Evolutionary conservation across 2,329 filamentous ascomycete genomes (phyloP), one percentile per base, ranked within the genome.

Genomic region (Colletotrichum paranaense): DNA sequence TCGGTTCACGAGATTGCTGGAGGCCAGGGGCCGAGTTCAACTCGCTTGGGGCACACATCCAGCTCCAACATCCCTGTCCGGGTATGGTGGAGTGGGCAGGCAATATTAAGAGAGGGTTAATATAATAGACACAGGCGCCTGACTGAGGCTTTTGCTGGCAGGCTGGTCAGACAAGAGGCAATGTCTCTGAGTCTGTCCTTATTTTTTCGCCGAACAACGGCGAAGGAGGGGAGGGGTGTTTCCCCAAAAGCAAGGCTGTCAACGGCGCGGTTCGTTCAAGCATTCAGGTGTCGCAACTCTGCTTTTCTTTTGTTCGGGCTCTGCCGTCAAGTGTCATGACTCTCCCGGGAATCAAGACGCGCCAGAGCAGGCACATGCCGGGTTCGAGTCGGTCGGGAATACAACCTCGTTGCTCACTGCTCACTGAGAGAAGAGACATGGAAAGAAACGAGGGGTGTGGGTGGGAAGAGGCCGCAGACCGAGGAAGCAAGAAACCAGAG

Each of bases 1-100:
- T 84, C 81, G 82, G 84, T 86, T 85, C 83, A 83, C 80, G 82
- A 86, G 82, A 86, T 86, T 86, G 81, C 82, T 78, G 78, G 78
- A 77, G 81, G 83, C 82, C 80, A 78, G 78, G 76, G 76, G 68
- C 49, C 63, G 62, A 67, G 72, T 65, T 49, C 62, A 73, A 67
- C 81, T 84, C 83, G 82, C 82, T 84, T 84, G 79, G 68, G 64
- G 56, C 72, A 74, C 58, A 56, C 59, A 64, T 65, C 60, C 67
- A 75, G 26, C 74, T 64, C 32, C 59, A 49, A 22, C 32, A 72
- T 72, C 74, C 74, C 72, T 75, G 74, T 63, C 65, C 63, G 62
- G 73, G 38, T 69, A 60, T 66, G 69, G 69, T 69, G 69, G 71
- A 68, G 69, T 62, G 60, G 60, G 30, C 69, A 72, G 70, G 73